Conservation (phyloP, 805 yeast genomes). For the Candida golubevii region DNA sequence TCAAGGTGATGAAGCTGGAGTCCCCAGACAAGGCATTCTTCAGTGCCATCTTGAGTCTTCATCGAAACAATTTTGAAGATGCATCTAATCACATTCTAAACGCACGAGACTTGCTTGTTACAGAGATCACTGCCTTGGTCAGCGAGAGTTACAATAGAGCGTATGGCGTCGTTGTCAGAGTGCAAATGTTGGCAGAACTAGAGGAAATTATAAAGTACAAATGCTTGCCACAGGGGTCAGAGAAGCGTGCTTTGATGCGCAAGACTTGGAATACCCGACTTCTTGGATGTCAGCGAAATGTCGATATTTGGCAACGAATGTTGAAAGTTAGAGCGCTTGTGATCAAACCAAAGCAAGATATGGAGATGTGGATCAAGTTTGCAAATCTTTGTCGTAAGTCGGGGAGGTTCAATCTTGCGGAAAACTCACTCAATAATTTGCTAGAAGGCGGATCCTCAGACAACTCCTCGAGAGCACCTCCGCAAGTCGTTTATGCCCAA, state of each 20-base stretch:
- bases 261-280: conserved; percentile 92
- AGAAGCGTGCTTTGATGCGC: conserved; percentile 71
- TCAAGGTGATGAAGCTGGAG: conserved; percentile 82
- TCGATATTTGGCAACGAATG: conserved; percentile 98
- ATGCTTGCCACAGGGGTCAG: conserved; percentile 76
- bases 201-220: conserved; percentile 93
- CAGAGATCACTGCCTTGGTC: conserved; percentile 90
- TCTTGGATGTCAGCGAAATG: conserved; percentile 92
- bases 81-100: conserved; percentile 73
- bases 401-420: conserved; percentile 88
- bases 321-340: conserved; percentile 89
- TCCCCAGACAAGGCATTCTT: conserved; percentile 95
- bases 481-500: conserved; percentile 96
- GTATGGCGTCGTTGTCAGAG: conserved; percentile 92
- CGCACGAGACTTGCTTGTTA: conserved; percentile 85
- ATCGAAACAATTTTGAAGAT: conserved; percentile 77
- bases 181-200: conserved; percentile 94
- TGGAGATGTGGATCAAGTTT: conserved; percentile 97
- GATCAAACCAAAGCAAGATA: conserved; percentile 90
- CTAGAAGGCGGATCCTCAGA: conserved; percentile 68
- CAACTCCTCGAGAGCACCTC: conserved; percentile 77
- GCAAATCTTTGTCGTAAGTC: conserved; percentile 94
- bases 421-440: conserved; percentile 77
- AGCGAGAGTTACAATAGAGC: conserved; percentile 97
- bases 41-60: conserved; percentile 82